Base-by-base conservation (phyloP, 441 rosid species). In the Kokia cookei region DNA sequence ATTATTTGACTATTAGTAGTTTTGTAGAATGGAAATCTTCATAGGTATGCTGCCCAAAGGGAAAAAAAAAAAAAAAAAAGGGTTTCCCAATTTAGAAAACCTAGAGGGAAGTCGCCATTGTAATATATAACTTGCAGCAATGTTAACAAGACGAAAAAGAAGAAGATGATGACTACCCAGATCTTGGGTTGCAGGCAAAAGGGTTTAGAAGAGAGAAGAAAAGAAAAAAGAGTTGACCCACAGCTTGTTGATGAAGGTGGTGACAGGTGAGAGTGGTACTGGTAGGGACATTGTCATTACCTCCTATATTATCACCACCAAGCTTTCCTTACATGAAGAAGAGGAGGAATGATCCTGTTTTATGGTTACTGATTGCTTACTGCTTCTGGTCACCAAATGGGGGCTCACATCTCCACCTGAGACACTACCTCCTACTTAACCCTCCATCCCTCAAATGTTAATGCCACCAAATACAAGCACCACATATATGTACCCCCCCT, bases 401-500 rank as follows among this genome's bases (percentile, higher is more conserved):
- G 65, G 65, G 74, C 66, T 58, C 65, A 35, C 63, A 62, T 13
- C 75, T 77, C 66, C 78, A 59, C 60, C 60, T 55, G 60, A 55
- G 29, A 45, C 50, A 51, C 35, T 40, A 40, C 43, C 10, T 71
- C 71, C 69, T 43, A 5, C 6, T 32, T 32, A 32, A 32, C 37
- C 37, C 37, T 32, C 37, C 37, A 32, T 5, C 37, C 37, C 37
- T 5, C 1, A 32, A 32, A 32, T 32, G 7, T 32, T 32, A 35
- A 65, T 64, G 65, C 32, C 60, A 60, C 47, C 54, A 48, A 43
- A 32, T 32, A 32, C 37, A 32, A 32, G 6, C 37, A 32, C 37
- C 37, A 32, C 7, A 32, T 32, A 32, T 5, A 32, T 32, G 37
- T 32, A 6, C 37, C 37, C 37, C 37, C 22, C 37, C 37, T 32